phyloP scores from a whole-genome alignment of 148 eudicot species.

The Silene latifolia region DNA sequence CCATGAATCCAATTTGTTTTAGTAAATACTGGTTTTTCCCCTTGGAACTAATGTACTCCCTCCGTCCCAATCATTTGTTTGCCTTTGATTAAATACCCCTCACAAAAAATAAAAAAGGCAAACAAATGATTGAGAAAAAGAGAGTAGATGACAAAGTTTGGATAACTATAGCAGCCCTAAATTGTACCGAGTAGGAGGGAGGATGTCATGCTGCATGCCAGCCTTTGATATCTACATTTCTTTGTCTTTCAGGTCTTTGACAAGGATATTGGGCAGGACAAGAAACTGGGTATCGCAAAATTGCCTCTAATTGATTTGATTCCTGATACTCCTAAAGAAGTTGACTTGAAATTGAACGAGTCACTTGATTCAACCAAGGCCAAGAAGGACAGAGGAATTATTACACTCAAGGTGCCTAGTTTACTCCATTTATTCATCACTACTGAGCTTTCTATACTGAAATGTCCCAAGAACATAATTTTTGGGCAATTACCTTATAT shows the following conservation, averaged over 20 bases:
- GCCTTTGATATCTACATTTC: neutral
- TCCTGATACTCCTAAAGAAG: slow-evolving; percentile 55
- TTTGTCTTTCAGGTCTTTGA: slow-evolving; percentile 66
- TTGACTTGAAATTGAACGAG: slow-evolving; percentile 58
- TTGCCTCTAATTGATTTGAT: slow-evolving; percentile 58
- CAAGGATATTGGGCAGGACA: slow-evolving; percentile 86
- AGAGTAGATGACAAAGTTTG: neutral
- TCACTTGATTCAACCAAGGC: slow-evolving; percentile 69
- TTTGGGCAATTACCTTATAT: no score
- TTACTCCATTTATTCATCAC: neutral
- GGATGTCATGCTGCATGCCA: slow-evolving; percentile 3
- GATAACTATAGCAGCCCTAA: neutral
- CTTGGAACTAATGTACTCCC: neutral
- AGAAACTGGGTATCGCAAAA: slow-evolving; percentile 72
- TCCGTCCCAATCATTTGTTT: no score
- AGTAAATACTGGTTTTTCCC: neutral
- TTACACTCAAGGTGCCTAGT: slow-evolving; percentile 55
- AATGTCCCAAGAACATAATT: neutral
- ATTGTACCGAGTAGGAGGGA: neutral
- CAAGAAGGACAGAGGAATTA: slow-evolving; percentile 84
- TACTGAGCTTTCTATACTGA: neutral
- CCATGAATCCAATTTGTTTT: neutral
- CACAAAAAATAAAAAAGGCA: no score
- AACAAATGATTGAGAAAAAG: no score
- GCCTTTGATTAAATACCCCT: no score